phyloP scores from a whole-genome alignment of 192 early-diverging fungal genomes.

The Piromyces finnis region DNA sequence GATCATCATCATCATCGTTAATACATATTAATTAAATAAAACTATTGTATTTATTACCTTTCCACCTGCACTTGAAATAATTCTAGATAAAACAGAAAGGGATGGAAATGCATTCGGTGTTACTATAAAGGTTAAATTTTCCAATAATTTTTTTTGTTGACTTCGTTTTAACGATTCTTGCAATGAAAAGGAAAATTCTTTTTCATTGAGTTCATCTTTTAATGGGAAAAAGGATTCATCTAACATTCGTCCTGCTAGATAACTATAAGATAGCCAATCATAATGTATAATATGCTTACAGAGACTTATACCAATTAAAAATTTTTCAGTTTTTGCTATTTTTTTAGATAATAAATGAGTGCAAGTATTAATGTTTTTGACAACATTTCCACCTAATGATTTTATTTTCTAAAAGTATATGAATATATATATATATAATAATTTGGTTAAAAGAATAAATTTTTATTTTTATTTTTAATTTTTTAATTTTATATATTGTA shows the following conservation, averaged over 20 bases:
- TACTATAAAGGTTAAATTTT: neutral
- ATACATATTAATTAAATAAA: no score
- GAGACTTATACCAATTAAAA: slow-evolving; percentile 6
- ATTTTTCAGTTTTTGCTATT: slow-evolving; percentile 39
- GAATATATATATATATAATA: no score
- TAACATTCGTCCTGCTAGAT: neutral
- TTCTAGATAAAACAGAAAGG: neutral
- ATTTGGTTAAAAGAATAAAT: no score
- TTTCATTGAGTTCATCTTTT: neutral
- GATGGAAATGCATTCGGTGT: neutral
- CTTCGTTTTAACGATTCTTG: neutral
- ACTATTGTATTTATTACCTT: no score
- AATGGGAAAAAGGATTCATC: neutral
- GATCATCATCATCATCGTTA: no score
- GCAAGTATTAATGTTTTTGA: slow-evolving; percentile 16
- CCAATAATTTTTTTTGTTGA: neutral
- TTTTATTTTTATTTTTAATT: no score
- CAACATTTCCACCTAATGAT: slow-evolving; percentile 29
- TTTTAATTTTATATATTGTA: no score
- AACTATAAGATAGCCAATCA: slow-evolving; percentile 5
- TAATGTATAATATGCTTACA: slow-evolving; percentile 7
- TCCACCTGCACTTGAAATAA: neutral
- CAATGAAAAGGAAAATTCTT: neutral
- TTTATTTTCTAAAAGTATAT: slow-evolving; percentile 16
- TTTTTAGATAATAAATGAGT: slow-evolving; percentile 35